Base-by-base conservation (phyloP, 192 early-diverging fungal species). In the Coemansia umbellata region DNA sequence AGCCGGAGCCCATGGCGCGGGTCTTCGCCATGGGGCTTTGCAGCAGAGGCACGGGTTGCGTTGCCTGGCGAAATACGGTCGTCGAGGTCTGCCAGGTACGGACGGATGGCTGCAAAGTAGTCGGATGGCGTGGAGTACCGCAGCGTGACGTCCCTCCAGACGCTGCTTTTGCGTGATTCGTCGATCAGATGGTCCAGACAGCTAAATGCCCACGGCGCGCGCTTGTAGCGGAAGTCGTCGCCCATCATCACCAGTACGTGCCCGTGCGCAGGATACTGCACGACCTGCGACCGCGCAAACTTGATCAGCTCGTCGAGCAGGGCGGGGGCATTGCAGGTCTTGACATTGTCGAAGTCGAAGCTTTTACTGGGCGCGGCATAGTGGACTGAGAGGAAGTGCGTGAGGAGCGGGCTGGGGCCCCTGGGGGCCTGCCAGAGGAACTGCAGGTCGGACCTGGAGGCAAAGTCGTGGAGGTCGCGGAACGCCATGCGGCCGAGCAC, bases 171-270 rank as follows among this genome's bases (percentile, higher is more conserved):
- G 14, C 47, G 48, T 9, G 32, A 31, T 2, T 23, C 28, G 15
- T 23, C 49, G 0, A 75, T 18, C 7, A 75, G 33, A n/a, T 32
- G 47, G 35, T 68, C 72, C 39, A 75, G 55, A 50, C 72, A 75
- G 9, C 19, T 32, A 35, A 75, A 75, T 9, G 53, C 65, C 17
- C 50, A 41, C 27, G 36, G 24, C 1, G 72, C 72, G 1, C 43
- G 17, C 5, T 49, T 36, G 31, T 60, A 75, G 14, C 65, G 55
- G 22, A 75, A 63, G 17, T 75, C 72, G 33, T 75, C 72, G 48
- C 72, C 72, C 57, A 75, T 68, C 62, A 75, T 67, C 37, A 75
- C 61, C 57, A 75, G 36, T 0, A 75, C 37, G 9, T 75, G 72
- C 9, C 72, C 72, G 39, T 75, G 72, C 0, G 35, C 60, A 32